Base-by-base conservation (phyloP, 441 rosid genomes). In the Theobroma grandiflorum region DNA sequence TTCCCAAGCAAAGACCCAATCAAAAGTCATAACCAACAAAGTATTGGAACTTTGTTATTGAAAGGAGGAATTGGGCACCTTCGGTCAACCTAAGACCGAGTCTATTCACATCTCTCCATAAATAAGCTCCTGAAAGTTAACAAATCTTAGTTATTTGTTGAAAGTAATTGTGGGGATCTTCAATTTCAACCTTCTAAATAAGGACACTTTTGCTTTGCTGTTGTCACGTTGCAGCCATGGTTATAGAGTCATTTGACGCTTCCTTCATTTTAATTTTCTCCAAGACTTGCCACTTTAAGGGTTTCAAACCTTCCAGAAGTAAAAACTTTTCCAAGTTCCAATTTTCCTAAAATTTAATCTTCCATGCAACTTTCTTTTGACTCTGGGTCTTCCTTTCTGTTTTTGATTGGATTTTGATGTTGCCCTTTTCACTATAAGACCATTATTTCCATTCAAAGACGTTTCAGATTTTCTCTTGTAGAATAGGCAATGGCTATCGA, bases 401-500 rank as follows among this genome's bases (percentile, higher is more conserved):
- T 18, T 20, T 35, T 22, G 7, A 15, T 4, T 69, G 45, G 9
- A 43, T 20, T 12, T 42, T 69, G 47, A n/a, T 47, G n/a, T 22
- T 45, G 47, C 16, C 9, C 50, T n/a, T n/a, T 9, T n/a, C 12
- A n/a, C 31, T 38, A n/a, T 37, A 7, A 37, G 16, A 37, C 5
- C 42, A 33, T 3, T 11, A 14, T 50, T n/a, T 57, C 8, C 8
- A 26, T 59, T 22, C 14, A 61, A 61, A 4, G 7, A 61, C 37
- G 37, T 31, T 31, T 20, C 62, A 57, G 11, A 7, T 20, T 62
- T 31, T 62, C 18, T 61, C 7, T 61, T 61, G 65, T 11, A 4
- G 4, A 58, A 22, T 10, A 31, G 31, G 20, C 58, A 72, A 94
- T 96, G 99, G 95, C 94, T 20, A 70, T 91, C 11, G 97, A 94